Evolutionary conservation across 495 filamentous ascomycete species (phyloP).

Genomic region (Xanthoparmelia taractica): DNA sequence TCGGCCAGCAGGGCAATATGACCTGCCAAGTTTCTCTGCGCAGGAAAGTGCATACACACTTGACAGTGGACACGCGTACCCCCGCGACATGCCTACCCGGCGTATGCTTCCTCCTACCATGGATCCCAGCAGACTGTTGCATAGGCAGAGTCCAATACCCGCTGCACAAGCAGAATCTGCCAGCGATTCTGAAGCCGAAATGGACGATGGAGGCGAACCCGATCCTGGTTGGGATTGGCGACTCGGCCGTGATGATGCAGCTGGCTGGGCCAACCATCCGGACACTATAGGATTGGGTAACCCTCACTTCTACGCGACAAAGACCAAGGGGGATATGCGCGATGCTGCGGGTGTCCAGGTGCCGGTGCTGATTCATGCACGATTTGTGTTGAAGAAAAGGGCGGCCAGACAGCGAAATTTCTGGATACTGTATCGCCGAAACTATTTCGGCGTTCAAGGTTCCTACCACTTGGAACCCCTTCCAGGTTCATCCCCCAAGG

Average conservation of each 20-base stretch:
- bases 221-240: background rate
- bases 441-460: slow-evolving; percentile 6
- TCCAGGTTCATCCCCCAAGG: background rate
- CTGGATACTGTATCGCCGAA: slow-evolving; percentile 7
- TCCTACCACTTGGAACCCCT: background rate
- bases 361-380: background rate
- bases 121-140: background rate
- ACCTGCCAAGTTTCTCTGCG: background rate
- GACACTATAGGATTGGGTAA: background rate
- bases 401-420: background rate
- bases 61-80: background rate
- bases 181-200: background rate
- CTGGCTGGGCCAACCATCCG: background rate
- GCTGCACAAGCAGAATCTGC: background rate
- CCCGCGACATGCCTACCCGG: background rate
- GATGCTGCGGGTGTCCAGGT: background rate
- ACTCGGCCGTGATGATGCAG: background rate
- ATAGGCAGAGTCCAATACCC: background rate
- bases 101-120: background rate
- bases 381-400: background rate
- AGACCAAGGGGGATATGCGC: background rate
- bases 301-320: background rate
- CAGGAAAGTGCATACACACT: background rate
- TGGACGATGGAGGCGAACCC: background rate
- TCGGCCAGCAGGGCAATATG: background rate